Evolutionary conservation across 352 stramenopile species (phyloP), one percentile per base, ranked within the genome.

Genomic region (Globisporangium orthogonon): DNA sequence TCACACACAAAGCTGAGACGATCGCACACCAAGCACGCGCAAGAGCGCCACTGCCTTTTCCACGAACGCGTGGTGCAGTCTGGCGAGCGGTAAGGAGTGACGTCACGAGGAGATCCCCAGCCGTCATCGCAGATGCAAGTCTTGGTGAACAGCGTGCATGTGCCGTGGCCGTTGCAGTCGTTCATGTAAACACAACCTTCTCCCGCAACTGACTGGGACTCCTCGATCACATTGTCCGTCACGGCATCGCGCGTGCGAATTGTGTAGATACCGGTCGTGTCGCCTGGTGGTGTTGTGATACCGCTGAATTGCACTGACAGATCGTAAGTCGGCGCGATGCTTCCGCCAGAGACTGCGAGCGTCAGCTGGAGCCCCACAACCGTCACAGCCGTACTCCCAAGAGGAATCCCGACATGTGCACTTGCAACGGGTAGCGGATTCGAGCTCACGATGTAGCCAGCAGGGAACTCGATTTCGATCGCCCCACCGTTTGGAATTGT

Each of bases 121-220:
- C 81, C 77, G 39, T 55, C 46, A 43, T 86, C 52, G 56, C 80
- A 90, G 40, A 90, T 74, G 51, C 84, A 89, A 3, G 62, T 64
- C 41, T 80, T 82, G 9, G 78, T 79, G 14, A 86, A 70, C 9
- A 91, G 56, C 2, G 84, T 87, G 63, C 87, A 95, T 17, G 69
- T 76, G 9, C 87, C 86, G 59, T 94, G 81, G 29, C 79, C 81
- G 58, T 76, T 94, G 72, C 91, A 97, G 41, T 91, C 78, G 48
- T 93, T 95, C 13, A 86, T 37, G 45, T 82, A 76, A 9, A 65
- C 67, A 54, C 79, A 89, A 7, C 76, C 81, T 56, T 87, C 81
- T 14, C 81, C 81, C 29, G 65, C 68, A 40, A 87, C 70, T 41
- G 58, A 70, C 35, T 61, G 62, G 23, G 68, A 73, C 37, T 89